Conservation (phyloP, 2,329 filamentous ascomycete genomes). For the Plenodomus lindquistii region DNA sequence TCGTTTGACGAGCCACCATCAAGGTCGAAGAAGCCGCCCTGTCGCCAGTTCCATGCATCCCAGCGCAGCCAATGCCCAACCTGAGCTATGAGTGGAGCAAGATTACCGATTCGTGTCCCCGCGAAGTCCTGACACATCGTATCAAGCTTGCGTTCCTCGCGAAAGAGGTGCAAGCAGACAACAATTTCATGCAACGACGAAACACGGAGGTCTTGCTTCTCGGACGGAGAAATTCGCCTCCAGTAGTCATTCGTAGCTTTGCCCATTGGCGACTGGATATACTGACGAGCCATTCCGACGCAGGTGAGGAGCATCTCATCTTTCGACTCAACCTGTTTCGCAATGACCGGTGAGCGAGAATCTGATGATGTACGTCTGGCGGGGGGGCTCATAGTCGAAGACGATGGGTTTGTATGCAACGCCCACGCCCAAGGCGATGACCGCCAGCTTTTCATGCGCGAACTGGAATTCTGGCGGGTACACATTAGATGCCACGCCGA, state of each 20-base stretch:
- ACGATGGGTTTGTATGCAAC: constrained; percentile 28
- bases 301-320: constrained; percentile 30
- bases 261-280: constrained; percentile 39
- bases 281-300: constrained; percentile 41
- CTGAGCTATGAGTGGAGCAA: constrained; percentile 79
- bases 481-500: constrained; percentile 43
- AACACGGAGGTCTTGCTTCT: constrained; percentile 45
- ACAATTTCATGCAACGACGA: constrained; percentile 70
- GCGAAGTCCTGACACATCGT: constrained; percentile 58
- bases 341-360: constrained; percentile 17
- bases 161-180: constrained; percentile 77
- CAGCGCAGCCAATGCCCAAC: constrained; percentile 83
- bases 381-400: constrained; percentile 27
- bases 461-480: constrained; percentile 26
- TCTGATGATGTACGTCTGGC: constrained; percentile 21
- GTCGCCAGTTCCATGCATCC: constrained; percentile 60
- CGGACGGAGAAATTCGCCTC: constrained; percentile 56
- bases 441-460: constrained; percentile 37
- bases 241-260: constrained; percentile 54
- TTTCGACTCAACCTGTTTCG: constrained; percentile 34
- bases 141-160: constrained; percentile 86
- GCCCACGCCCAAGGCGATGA: constrained; percentile 42
- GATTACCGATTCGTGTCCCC: constrained; percentile 50
- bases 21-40: constrained; percentile 61
- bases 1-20: constrained; percentile 60